These are phyloP conservation scores for Chalciporus pseudorubinellus DNA, from an alignment of 768 basidiomycete genomes.

Conservation along the genomic window DNA sequence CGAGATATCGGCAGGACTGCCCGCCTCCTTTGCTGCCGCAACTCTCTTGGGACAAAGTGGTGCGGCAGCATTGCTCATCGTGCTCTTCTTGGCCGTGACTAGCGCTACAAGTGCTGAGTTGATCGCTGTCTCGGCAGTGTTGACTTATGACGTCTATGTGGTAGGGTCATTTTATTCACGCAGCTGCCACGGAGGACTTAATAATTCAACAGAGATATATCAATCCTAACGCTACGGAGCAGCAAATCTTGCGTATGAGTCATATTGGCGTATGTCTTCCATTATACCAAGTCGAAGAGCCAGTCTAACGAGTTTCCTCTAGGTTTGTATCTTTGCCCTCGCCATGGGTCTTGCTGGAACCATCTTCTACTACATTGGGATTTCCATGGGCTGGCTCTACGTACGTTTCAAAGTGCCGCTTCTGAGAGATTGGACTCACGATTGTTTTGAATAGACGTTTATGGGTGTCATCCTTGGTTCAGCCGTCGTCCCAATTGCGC, in stretches of 20 bases:
- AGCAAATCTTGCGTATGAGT: constrained; percentile 65
- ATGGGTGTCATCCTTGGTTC: constrained; percentile 87
- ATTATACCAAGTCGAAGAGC: background rate
- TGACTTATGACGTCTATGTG: constrained; percentile 88
- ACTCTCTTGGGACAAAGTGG: constrained; percentile 80
- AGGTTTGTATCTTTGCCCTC: constrained; percentile 70
- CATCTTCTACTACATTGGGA: constrained; percentile 87
- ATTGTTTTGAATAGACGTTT: constrained; percentile 53
- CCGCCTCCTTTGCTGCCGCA: constrained; percentile 78
- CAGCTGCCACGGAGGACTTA: background rate
- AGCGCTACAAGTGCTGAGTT: constrained; percentile 86
- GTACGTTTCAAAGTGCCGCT: constrained; percentile 40
- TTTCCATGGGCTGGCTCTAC: constrained; percentile 93
- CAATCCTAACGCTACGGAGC: constrained; percentile 77
- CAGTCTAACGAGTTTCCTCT: background rate
- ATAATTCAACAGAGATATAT: constrained; percentile 56
- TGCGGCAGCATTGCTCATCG: constrained; percentile 71
- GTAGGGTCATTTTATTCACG: constrained; percentile 28
- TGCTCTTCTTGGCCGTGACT: constrained; percentile 86
- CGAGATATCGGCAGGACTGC: constrained; percentile 87
- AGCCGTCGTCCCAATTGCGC: constrained; percentile 83
- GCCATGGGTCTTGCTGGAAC: constrained; percentile 81
- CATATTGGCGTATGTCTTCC: constrained; percentile 54
- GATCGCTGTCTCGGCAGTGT: constrained; percentile 81
- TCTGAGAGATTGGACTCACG: background rate